Evolutionary conservation across 768 basidiomycete genomes (phyloP), one percentile per base, ranked within the genome.

Genomic region (Cystofilobasidium bisporidii): DNA sequence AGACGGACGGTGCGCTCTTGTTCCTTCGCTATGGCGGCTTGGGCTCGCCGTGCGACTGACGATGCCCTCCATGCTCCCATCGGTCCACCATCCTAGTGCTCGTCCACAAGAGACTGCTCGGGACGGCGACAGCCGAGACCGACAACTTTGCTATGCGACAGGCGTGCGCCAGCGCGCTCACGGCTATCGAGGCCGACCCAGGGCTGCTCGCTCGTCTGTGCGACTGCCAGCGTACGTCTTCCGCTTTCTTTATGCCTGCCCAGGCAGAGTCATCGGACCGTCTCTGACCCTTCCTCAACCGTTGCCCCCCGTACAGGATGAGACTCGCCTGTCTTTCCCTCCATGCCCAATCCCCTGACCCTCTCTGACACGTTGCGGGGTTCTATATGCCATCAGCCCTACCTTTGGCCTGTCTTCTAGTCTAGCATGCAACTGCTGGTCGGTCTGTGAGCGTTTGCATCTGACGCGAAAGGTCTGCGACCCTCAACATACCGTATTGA

Each of bases 191-290:
- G 45, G 36, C 26, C 1, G 45, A 59, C 9, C 65, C 45, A 8
- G 56, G 36, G 11, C 47, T 66, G 28, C 24, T 66, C 22, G 57
- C 58, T 14, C 28, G 40, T n/a, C 20, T 66, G n/a, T 66, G 65
- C 58, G 38, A 48, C 36, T 66, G 65, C 47, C 11, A 11, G 22
- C 26, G 38, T n/a, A 26, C 47, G 47, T 48, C 8, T 5, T 53
- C 24, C 3, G 3, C 22, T 53, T 24, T 53, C 20, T 24, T 6
- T 24, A 20, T 53, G 50, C 3, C 43, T 4, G 20, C 17, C 20
- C 10, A 41, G 40, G 40, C 40, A 9, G 40, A 17, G 10, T 9
- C 40, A 9, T 17, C 40, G 10, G 40, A 15, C 43, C 17, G 43
- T 17, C 14, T 8, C 43, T 43, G 43, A 8, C 43, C 6, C 36